Evolutionary conservation across 495 filamentous ascomycete genomes (phyloP).

Genomic region (Aspergillus asperescens): DNA sequence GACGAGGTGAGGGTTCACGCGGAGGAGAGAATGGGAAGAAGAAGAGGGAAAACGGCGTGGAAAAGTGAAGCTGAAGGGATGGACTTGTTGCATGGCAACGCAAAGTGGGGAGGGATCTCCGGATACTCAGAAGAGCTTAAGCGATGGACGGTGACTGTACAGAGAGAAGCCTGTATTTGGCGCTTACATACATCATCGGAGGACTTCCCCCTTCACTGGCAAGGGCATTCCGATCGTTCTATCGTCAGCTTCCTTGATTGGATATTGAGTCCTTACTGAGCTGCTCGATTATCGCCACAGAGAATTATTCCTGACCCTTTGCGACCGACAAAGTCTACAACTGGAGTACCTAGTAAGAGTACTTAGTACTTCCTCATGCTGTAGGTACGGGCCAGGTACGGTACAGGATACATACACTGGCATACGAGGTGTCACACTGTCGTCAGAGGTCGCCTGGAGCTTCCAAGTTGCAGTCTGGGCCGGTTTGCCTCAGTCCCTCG

Average conservation of each 20-base stretch:
- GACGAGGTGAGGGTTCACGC: conserved; percentile 17
- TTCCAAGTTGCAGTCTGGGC: too few species aligned
- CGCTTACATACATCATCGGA: not conserved
- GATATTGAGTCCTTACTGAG: not conserved
- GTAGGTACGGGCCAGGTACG: not conserved
- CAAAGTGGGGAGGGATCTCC: conserved; percentile 46
- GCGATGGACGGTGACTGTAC: conserved; percentile 21
- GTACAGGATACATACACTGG: conserved; percentile 1
- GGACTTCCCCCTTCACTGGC: not conserved
- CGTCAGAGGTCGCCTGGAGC: conserved; percentile 9
- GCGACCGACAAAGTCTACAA: not conserved
- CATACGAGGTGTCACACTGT: conserved; percentile 7
- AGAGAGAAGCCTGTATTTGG: not conserved
- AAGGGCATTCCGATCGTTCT: not conserved
- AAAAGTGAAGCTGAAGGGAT: conserved; percentile 50
- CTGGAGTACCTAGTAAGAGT: too few species aligned
- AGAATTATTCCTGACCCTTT: not conserved
- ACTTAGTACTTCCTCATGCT: too few species aligned
- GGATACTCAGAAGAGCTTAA: conserved; percentile 30
- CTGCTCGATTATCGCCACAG: not conserved
- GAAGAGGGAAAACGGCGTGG: conserved; percentile 30
- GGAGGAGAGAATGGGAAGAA: conserved; percentile 22
- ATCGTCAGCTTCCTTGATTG: not conserved
- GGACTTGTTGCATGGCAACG: conserved; percentile 51
- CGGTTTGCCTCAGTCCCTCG: conserved; percentile 16